These are phyloP conservation scores for Paraphoma sp. DNA, from an alignment of 2,329 filamentous ascomycete species.

Conservation along the genomic window DNA sequence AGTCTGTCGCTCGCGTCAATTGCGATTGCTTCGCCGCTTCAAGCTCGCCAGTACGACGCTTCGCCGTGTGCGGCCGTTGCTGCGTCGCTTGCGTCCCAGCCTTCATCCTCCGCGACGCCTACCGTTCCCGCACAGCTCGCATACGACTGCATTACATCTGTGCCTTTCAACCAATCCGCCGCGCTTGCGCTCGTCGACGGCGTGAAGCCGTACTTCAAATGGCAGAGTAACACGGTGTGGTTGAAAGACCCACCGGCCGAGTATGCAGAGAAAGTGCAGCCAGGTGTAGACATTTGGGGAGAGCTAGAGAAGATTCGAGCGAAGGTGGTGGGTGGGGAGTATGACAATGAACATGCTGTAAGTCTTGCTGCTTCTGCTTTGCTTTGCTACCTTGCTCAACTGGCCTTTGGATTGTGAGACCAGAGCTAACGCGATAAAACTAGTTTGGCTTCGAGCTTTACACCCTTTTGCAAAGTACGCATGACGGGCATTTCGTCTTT, in stretches of 20 bases:
- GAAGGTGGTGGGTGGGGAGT: slow-evolving; percentile 46
- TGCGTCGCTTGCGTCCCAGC: slow-evolving; percentile 33
- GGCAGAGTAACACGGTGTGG: slow-evolving; percentile 55
- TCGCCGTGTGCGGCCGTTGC: slow-evolving; percentile 43
- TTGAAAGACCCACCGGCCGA: slow-evolving; percentile 55
- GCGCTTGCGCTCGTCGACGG: slow-evolving; percentile 51
- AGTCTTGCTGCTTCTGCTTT: neutral
- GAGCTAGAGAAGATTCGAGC: slow-evolving; percentile 47
- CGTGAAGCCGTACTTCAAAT: slow-evolving; percentile 54
- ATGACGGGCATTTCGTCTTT: slow-evolving; percentile 71
- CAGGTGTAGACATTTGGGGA: slow-evolving; percentile 50
- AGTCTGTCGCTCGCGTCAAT: slow-evolving; percentile 35
- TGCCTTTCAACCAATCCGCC: slow-evolving; percentile 53
- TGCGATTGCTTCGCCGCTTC: slow-evolving; percentile 34
- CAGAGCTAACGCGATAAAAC: slow-evolving; percentile 6
- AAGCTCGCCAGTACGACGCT: slow-evolving; percentile 33
- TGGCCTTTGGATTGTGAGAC: neutral
- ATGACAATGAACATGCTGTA: slow-evolving; percentile 52
- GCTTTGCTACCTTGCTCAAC: too few species aligned
- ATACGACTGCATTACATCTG: slow-evolving; percentile 54
- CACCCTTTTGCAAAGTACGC: slow-evolving; percentile 58
- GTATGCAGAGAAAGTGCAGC: slow-evolving; percentile 55
- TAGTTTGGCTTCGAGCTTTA: slow-evolving; percentile 45
- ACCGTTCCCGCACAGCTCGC: slow-evolving; percentile 53
- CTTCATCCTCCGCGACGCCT: slow-evolving; percentile 32